Percentiles rank a stretch among this genome's conserved stretches.
These are phyloP conservation scores for Azolla pinnata DNA, from an alignment of 75 land plant genomes.

Conservation along the genomic window DNA sequence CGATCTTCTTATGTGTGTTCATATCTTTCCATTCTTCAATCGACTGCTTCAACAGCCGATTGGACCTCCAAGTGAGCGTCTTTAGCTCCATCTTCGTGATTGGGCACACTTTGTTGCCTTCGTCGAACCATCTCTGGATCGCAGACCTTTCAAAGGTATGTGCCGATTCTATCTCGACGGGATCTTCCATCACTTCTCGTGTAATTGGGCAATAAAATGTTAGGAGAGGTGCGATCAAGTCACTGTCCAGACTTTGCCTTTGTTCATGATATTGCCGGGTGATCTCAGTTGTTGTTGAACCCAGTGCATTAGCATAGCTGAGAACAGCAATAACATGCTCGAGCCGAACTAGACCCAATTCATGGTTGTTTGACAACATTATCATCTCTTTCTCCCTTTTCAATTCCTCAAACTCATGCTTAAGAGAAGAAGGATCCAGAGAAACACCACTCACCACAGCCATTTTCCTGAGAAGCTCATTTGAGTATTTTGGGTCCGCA, in stretches of 20 bases:
- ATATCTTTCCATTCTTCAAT: slow-evolving; percentile 19
- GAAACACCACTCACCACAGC: slow-evolving; percentile 47
- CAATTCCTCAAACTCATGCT: slow-evolving; percentile 37
- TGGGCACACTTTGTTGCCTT: slow-evolving; percentile 48
- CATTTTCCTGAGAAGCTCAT: slow-evolving; percentile 42
- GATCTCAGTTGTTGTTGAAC: slow-evolving; percentile 40
- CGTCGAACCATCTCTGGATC: slow-evolving; percentile 57
- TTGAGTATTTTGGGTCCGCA: slow-evolving; percentile 39
- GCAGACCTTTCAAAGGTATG: slow-evolving; percentile 61
- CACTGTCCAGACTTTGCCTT: slow-evolving; percentile 35
- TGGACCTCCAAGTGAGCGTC: slow-evolving; percentile 37
- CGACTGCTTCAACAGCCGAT: slow-evolving; percentile 14
- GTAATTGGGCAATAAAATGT: slow-evolving; percentile 69
- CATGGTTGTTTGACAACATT: slow-evolving; percentile 31
- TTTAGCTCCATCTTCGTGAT: slow-evolving; percentile 40
- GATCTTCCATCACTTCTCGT: slow-evolving; percentile 59
- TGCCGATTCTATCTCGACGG: slow-evolving; percentile 61
- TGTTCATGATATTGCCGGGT: slow-evolving; percentile 31
- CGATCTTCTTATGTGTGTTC: slow-evolving; percentile 7
- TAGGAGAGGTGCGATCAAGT: slow-evolving; percentile 47
- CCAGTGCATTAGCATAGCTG: slow-evolving; percentile 43
- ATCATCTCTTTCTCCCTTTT: slow-evolving; percentile 50
- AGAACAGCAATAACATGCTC: slow-evolving; percentile 53
- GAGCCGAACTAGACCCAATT: slow-evolving; percentile 54
- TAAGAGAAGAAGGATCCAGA: slow-evolving; percentile 33